Evolutionary conservation across 2,329 filamentous ascomycete genomes (phyloP).

Genomic region (Alternaria dauci): DNA sequence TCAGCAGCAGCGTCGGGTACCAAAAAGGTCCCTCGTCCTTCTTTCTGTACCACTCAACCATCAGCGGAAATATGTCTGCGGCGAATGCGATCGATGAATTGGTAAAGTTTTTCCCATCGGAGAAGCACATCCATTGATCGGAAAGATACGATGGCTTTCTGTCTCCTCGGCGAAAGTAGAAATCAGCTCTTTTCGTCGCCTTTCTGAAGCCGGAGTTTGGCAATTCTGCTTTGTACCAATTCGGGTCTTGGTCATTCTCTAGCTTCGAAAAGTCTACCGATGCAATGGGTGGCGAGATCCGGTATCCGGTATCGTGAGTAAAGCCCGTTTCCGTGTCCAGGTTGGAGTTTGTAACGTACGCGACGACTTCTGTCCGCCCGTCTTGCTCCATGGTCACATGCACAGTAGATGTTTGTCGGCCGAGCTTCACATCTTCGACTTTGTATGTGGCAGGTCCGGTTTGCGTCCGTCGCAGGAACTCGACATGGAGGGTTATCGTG

Average conservation of each 20-base stretch:
- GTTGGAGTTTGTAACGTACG: constrained; percentile 72
- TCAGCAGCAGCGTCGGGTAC: constrained; percentile 80
- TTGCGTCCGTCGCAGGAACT: constrained; percentile 71
- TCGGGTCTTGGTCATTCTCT: constrained; percentile 54
- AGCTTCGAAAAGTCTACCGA: constrained; percentile 56
- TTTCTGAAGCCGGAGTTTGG: constrained; percentile 58
- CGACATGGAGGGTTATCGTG: constrained; percentile 70
- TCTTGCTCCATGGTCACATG: constrained; percentile 68
- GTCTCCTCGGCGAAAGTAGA: constrained; percentile 61
- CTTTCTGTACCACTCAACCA: constrained; percentile 62
- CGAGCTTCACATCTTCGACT: constrained; percentile 71
- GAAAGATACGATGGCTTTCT: constrained; percentile 54
- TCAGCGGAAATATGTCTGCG: constrained; percentile 73
- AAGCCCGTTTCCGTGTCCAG: constrained; percentile 66
- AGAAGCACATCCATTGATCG: constrained; percentile 74
- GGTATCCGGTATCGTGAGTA: constrained; percentile 64
- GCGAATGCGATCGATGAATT: constrained; percentile 71
- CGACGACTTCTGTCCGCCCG: constrained; percentile 67
- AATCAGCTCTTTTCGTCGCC: constrained; percentile 61
- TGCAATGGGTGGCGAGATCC: constrained; percentile 57
- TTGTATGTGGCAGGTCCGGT: constrained; percentile 65
- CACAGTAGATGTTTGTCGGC: constrained; percentile 68
- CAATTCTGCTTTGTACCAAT: constrained; percentile 57
- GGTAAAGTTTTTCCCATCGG: constrained; percentile 68
- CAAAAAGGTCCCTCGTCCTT: constrained; percentile 60